Base-by-base conservation (phyloP, 805 yeast species). In the Saccharomyces kudriavzevii region DNA sequence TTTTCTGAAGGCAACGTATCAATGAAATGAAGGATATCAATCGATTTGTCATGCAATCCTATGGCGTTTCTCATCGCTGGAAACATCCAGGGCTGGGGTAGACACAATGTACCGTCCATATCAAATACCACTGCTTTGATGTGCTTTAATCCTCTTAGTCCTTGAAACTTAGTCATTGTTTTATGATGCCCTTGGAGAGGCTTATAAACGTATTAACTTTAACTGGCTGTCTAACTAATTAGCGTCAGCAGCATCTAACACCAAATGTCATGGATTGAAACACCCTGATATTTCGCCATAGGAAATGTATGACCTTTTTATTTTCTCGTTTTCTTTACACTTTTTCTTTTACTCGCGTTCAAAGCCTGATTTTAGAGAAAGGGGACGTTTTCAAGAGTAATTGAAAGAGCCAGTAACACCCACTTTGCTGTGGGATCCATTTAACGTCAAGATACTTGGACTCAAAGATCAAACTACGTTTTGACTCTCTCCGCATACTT, bases 91-190 rank as follows among this genome's bases (percentile, higher is more conserved):
- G 77, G 72, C 62, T 84, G 89, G 1, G 89, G 89, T 13, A 78
- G 69, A 58, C 87, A 82, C 52, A 86, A 63, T 0, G 92, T 86
- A 4, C 91, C 91, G 64, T 86, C 92, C 92, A 86, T 85, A 61
- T 86, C 92, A 63, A 86, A 86, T 1, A 86, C 73, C 5, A 86
- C 64, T 0, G 88, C 88, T 47, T 70, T 73, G 46, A 82, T 64
- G 6, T 29, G 20, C 22, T 48, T 47, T 9, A 53, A 27, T 20
- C 28, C 24, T 10, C 40, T 49, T 1, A 52, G 24, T 26, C 43
- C 49, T 20, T 28, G 58, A 58, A 5, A 66, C 50, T 45, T 75
- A 73, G 24, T 63, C 57, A 6, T 57, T 40, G 66, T 1, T 56
- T 53, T 48, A 28, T 25, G 40, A 17, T n/a, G 11, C 29, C 20